phyloP scores from a whole-genome alignment of 2,329 filamentous ascomycete species.

The Apiospora kogelbergensis region DNA sequence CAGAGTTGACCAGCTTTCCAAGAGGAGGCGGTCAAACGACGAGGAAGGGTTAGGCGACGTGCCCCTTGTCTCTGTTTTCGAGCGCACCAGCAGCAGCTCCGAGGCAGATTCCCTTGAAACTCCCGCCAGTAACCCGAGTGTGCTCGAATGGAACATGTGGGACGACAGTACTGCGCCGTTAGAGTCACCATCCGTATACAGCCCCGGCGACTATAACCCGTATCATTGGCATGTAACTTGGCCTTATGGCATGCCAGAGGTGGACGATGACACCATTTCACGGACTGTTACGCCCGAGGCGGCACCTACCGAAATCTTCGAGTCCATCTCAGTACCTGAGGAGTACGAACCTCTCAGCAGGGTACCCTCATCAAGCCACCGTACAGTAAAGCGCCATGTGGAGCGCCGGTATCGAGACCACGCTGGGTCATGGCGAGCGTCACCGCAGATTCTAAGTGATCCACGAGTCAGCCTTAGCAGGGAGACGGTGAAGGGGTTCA shows the following conservation, averaged over 20 bases:
- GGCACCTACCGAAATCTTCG: conserved; percentile 28
- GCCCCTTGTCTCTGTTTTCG: conserved; percentile 47
- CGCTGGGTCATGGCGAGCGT: conserved; percentile 45
- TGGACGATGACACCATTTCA: conserved; percentile 21
- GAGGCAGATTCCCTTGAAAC: conserved; percentile 44
- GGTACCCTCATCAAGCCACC: conserved; percentile 34
- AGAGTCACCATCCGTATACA: conserved; percentile 31
- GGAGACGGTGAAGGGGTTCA: conserved; percentile 37
- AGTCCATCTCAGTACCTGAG: conserved; percentile 31
- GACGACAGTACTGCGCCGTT: conserved; percentile 28
- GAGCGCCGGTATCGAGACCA: conserved; percentile 42
- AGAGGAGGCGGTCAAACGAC: conserved; percentile 37
- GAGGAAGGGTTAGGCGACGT: conserved; percentile 29
- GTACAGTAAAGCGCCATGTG: conserved; percentile 40
- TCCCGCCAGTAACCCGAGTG: conserved; percentile 34
- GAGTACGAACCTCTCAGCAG: conserved; percentile 27
- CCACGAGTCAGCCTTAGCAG: conserved; percentile 42
- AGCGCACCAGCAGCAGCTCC: conserved; percentile 48
- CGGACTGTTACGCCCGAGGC: conserved; percentile 31
- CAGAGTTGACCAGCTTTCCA: conserved; percentile 44
- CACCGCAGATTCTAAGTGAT: conserved; percentile 35
- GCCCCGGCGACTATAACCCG: conserved; percentile 30
- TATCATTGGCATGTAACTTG: conserved; percentile 40
- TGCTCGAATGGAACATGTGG: conserved; percentile 25
- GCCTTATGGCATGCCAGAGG: conserved; percentile 22